These are phyloP conservation scores for Claviceps sp. DNA, from an alignment of 2,329 filamentous ascomycete genomes.

Conservation along the genomic window DNA sequence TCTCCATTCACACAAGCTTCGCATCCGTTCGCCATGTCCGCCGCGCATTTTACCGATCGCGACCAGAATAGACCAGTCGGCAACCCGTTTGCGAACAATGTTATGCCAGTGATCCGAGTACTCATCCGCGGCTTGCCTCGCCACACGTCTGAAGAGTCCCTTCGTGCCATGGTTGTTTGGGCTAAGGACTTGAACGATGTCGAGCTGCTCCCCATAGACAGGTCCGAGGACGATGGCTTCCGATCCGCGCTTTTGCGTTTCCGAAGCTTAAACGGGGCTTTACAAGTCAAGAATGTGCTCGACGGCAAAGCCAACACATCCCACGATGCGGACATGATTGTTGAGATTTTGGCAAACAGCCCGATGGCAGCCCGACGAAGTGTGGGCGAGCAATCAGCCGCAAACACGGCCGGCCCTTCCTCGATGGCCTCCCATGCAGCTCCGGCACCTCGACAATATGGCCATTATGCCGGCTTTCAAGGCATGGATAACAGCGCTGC, in stretches of 20 bases:
- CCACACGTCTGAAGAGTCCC: slow-evolving; percentile 38
- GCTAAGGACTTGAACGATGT: slow-evolving; percentile 40
- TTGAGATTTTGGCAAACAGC: slow-evolving; percentile 41
- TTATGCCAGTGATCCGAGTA: slow-evolving; percentile 26
- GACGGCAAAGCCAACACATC: slow-evolving; percentile 40
- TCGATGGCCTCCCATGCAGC: slow-evolving; percentile 30
- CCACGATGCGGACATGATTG: slow-evolving; percentile 38
- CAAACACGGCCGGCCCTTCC: slow-evolving; percentile 17
- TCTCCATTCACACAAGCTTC: slow-evolving; percentile 18
- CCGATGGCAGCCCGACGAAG: slow-evolving; percentile 19
- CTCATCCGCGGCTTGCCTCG: slow-evolving; percentile 41
- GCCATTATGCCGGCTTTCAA: slow-evolving; percentile 52
- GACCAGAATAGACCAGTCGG: slow-evolving; percentile 28
- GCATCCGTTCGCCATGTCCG: slow-evolving; percentile 20
- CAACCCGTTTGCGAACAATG: slow-evolving; percentile 23
- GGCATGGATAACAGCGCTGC: slow-evolving; percentile 44
- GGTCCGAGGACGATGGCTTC: slow-evolving; percentile 35
- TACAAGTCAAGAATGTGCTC: slow-evolving; percentile 43
- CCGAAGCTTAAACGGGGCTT: slow-evolving; percentile 36
- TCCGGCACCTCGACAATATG: slow-evolving; percentile 35
- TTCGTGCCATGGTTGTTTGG: slow-evolving; percentile 45
- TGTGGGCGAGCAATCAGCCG: slow-evolving; percentile 11
- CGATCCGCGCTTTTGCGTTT: slow-evolving; percentile 41
- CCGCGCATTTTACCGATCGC: slow-evolving; percentile 22
- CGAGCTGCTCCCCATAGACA: slow-evolving; percentile 36